These are phyloP conservation scores for Paecilomyces formosus DNA, from an alignment of 2,329 filamentous ascomycete species.

Conservation along the genomic window DNA sequence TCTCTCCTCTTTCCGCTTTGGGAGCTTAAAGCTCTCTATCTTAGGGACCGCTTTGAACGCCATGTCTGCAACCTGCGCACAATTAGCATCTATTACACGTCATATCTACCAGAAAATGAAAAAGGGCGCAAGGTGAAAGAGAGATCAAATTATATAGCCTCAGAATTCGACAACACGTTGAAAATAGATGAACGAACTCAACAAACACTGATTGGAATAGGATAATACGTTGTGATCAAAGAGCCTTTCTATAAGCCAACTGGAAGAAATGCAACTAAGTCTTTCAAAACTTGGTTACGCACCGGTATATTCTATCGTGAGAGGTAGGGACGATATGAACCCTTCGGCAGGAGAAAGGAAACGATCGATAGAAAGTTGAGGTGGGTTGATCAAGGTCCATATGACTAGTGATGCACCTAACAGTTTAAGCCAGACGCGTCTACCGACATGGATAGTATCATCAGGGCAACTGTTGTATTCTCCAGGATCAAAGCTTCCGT, in stretches of 20 bases:
- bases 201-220: too few species aligned
- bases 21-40: constrained; percentile 5
- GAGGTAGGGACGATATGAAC: too few species aligned
- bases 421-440: not conserved
- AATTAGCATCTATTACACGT: not conserved
- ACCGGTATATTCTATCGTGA: too few species aligned
- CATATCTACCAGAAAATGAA: too few species aligned
- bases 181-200: too few species aligned
- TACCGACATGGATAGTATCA: not conserved
- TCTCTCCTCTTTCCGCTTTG: constrained; percentile 8
- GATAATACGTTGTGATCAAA: too few species aligned
- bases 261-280: too few species aligned
- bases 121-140: too few species aligned
- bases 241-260: too few species aligned
- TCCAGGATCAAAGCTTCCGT: not conserved
- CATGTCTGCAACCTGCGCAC: not conserved
- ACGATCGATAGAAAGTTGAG: not conserved
- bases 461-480: not conserved
- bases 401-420: not conserved
- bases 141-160: too few species aligned
- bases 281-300: too few species aligned
- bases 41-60: constrained; percentile 15
- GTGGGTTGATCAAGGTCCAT: not conserved
- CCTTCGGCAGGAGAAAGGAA: not conserved
- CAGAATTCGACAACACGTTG: too few species aligned